A percentile compares a stretch with the other conserved stretches of the same genome.
Conservation (phyloP, 768 basidiomycete genomes). For the Suillus discolor region DNA sequence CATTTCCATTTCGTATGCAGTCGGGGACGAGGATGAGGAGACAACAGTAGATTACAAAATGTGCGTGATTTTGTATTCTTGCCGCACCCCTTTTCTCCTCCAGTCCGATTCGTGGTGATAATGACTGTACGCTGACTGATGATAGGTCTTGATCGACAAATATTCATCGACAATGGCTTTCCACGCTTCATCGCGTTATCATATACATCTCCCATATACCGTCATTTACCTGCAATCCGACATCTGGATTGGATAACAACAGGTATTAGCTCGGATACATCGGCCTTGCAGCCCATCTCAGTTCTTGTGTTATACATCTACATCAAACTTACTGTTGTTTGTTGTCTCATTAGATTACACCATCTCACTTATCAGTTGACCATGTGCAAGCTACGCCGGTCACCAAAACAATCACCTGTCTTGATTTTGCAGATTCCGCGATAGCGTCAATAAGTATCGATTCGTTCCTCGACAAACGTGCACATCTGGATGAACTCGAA, state of each 20-base stretch:
- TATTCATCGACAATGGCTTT: constrained; percentile 1
- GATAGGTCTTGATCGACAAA: constrained; percentile 67
- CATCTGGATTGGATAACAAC: constrained; percentile 17
- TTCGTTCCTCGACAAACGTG: neutral
- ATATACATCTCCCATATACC: constrained; percentile 17
- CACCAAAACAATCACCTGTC: neutral
- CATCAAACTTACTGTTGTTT: neutral
- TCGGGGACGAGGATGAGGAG: constrained; percentile 28
- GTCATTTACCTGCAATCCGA: constrained; percentile 3
- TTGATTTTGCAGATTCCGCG: neutral
- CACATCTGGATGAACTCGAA: neutral
- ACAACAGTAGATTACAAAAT: constrained; percentile 75
- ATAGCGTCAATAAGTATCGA: neutral
- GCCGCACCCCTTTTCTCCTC: constrained; percentile 18
- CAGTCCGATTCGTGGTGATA: constrained; percentile 19
- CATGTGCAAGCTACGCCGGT: neutral
- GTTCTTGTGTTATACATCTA: neutral
- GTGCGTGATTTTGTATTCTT: constrained; percentile 58
- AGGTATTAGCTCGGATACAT: constrained; percentile 30
- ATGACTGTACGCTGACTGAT: constrained; percentile 58
- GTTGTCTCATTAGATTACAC: constrained; percentile 4
- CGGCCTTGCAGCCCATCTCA: constrained; percentile 9
- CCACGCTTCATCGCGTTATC: neutral
- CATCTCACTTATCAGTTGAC: neutral
- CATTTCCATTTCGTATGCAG: constrained; percentile 77